Conservation (phyloP, 495 filamentous ascomycete species). For the Aspergillus kassunensis region DNA sequence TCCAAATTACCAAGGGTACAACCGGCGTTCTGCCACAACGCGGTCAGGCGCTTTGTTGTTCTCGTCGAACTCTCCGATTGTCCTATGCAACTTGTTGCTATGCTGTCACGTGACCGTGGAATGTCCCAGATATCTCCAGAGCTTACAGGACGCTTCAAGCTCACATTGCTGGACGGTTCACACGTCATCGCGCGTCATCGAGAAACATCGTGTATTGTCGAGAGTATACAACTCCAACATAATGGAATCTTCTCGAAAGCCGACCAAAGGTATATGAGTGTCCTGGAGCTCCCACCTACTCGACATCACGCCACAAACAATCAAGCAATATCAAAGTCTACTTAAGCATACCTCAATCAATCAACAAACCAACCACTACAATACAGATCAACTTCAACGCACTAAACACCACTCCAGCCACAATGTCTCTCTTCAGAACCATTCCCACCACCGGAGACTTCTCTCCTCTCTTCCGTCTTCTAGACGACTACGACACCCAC, state of each 20-base stretch:
- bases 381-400: constrained; percentile 2
- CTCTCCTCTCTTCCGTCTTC: constrained; percentile 42
- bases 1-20: background rate
- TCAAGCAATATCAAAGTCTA: background rate
- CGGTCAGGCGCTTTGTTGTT: too few relatives aligned
- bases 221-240: background rate
- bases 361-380: constrained; percentile 1
- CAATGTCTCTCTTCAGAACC: constrained; percentile 40
- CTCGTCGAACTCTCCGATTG: background rate
- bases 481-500: constrained; percentile 45
- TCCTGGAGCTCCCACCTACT: constrained; percentile 3
- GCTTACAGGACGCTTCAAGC: constrained; percentile 5
- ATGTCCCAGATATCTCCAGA: constrained; percentile 29
- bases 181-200: constrained; percentile 12
- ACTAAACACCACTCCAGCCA: constrained; percentile 7
- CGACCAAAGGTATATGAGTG: constrained; percentile 13
- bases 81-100: background rate
- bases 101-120: constrained; percentile 27
- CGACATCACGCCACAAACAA: constrained; percentile 8
- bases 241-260: constrained; percentile 12
- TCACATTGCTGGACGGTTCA: background rate
- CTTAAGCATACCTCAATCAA: background rate
- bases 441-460: constrained; percentile 35
- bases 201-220: constrained; percentile 6
- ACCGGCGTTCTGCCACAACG: too few relatives aligned